Evolutionary conservation across 805 yeast genomes (phyloP).

Genomic region (Komagataella kurtzmanii): DNA sequence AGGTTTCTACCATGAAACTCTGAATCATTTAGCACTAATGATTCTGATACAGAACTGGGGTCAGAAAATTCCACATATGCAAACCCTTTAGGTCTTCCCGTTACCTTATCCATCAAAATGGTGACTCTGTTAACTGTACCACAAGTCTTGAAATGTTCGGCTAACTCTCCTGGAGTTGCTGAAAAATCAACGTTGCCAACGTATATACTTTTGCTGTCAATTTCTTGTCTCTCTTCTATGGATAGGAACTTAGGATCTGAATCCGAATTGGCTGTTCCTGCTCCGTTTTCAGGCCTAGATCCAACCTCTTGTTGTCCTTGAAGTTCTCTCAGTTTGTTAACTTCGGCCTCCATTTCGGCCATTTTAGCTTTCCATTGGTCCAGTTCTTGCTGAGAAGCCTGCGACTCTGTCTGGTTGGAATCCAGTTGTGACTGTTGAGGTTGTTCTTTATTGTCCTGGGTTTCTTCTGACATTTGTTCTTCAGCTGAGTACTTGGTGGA

Average conservation of each 20-base stretch:
- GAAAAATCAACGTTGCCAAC: conserved; percentile 81
- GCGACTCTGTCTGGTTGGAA: conserved; percentile 1
- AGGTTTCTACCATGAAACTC: conserved; percentile 56
- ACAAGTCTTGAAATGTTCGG: conserved; percentile 52
- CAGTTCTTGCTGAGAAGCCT: conserved; percentile 7
- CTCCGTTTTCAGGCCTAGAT: not conserved
- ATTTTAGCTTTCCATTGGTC: conserved; percentile 28
- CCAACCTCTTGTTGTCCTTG: conserved; percentile 21
- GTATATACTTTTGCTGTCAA: conserved; percentile 67
- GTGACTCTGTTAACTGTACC: conserved; percentile 76
- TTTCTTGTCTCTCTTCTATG: conserved; percentile 33
- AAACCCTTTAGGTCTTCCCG: conserved; percentile 79
- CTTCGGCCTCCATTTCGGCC: conserved; percentile 49
- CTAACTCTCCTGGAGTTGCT: conserved; percentile 68
- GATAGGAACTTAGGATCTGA: conserved; percentile 8
- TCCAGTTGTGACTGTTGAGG: not conserved
- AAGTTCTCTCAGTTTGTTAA: conserved; percentile 44
- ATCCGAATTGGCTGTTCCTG: not conserved
- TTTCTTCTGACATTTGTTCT: not conserved
- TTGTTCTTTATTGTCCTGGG: not conserved
- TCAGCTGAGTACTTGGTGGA: not conserved
- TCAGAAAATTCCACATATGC: conserved; percentile 81
- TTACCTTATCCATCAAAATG: conserved; percentile 53
- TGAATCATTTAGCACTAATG: conserved; percentile 53
- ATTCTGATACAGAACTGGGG: conserved; percentile 47